Base-by-base conservation (phyloP, 139 green algal species). In the Yamagishiella unicocca region DNA sequence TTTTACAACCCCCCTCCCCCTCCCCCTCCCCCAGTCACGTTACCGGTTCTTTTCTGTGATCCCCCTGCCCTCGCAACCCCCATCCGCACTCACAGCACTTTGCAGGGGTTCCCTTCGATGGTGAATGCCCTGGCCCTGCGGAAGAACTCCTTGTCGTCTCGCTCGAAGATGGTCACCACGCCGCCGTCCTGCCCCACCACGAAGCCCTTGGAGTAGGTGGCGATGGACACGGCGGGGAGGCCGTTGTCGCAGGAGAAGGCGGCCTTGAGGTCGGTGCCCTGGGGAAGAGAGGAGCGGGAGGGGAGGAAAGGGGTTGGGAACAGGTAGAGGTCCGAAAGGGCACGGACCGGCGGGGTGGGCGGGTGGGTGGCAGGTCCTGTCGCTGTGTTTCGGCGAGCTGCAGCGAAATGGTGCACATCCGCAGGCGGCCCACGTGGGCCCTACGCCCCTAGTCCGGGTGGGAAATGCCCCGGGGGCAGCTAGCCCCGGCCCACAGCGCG, bases 171-270 rank as follows among this genome's bases (percentile, higher is more conserved):
- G 10, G 89, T 88, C 37, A 98, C 87, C 40, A 90, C 73, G 24
- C 96, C 96, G 0, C 72, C 62, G 38, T 93, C 90, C 53, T 93
- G 90, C 8, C 93, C 95, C 43, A 92, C 94, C 68, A 95, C 91
- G 91, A 97, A 96, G 76, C 95, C 94, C 91, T 96, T 97, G 83
- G 85, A 89, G 82, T 94, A 93, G 1, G 86, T 62, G 12, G 89
- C 86, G 27, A 98, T 88, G 27, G 90, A 92, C 33, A 92, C 85
- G 12, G 96, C 88, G 22, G 83, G 77, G 5, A 88, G 81, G 10
- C 90, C 92, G 17, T 92, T 90, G 38, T 94, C 92, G 21, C 83
- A 75, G 24, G 83, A 85, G 50, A 97, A 90, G 17, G 83, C 84
- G 7, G 88, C 88, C 37, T 87, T 74, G 31, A 90, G 78, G 37